Evolutionary conservation across 2,329 filamentous ascomycete species (phyloP).

Genomic region (Fusarium haematococcum): DNA sequence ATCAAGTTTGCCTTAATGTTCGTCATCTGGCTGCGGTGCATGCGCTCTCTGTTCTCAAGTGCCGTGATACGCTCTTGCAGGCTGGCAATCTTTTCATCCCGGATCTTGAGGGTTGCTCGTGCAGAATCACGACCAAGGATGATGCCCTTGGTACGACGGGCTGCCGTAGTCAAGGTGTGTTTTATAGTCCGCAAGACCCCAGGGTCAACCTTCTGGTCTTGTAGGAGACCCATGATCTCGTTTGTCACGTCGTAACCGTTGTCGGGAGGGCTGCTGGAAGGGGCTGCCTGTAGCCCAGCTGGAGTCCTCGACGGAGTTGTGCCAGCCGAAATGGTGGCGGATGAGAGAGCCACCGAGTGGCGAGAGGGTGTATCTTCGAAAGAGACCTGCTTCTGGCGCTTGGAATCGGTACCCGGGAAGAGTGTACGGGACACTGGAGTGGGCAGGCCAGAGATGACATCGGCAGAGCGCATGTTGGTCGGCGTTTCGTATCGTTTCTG

Average conservation of each 20-base stretch:
- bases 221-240: slow-evolving; percentile 64
- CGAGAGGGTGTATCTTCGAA: slow-evolving; percentile 43
- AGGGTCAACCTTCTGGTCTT: slow-evolving; percentile 54
- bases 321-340: slow-evolving; percentile 25
- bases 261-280: slow-evolving; percentile 29
- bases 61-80: slow-evolving; percentile 52
- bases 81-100: slow-evolving; percentile 61
- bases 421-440: slow-evolving; percentile 54
- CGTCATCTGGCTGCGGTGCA: slow-evolving; percentile 50
- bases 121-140: slow-evolving; percentile 74
- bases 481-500: slow-evolving; percentile 43
- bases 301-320: slow-evolving; percentile 25
- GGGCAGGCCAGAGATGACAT: slow-evolving; percentile 42
- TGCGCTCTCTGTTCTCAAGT: slow-evolving; percentile 53
- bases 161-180: slow-evolving; percentile 64
- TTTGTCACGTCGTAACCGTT: slow-evolving; percentile 52
- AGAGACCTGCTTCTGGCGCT: slow-evolving; percentile 49
- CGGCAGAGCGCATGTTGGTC: slow-evolving; percentile 35
- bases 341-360: slow-evolving; percentile 2
- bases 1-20: slow-evolving; percentile 54
- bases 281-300: slow-evolving; percentile 4
- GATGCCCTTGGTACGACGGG: slow-evolving; percentile 70
- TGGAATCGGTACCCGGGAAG: slow-evolving; percentile 47
- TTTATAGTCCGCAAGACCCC: slow-evolving; percentile 54
- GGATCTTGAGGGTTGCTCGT: slow-evolving; percentile 70